These are phyloP conservation scores for Boletus reticulatus DNA, from an alignment of 768 basidiomycete genomes.

Conservation along the genomic window DNA sequence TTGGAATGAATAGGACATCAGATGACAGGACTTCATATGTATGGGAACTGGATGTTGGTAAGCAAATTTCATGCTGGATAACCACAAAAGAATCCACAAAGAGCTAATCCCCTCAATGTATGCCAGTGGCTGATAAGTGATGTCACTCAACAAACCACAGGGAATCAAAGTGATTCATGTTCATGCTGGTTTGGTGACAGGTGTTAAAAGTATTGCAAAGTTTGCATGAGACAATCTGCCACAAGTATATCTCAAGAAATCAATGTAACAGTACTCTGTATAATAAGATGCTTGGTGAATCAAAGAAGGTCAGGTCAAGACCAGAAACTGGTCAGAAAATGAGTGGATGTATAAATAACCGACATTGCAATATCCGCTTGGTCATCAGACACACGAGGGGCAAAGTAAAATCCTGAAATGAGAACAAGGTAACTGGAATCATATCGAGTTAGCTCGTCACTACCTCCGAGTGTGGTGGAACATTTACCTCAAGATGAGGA, in stretches of 20 bases:
- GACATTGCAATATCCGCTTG: conserved; percentile 12
- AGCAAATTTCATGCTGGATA: too few relatives aligned
- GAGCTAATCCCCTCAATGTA: too few relatives aligned
- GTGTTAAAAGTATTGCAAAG: conserved; percentile 51
- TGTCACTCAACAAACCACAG: background rate
- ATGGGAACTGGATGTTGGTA: too few relatives aligned
- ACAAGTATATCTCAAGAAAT: conserved; percentile 14
- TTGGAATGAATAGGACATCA: too few relatives aligned
- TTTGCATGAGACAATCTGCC: conserved; percentile 40
- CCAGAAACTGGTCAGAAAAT: conserved; percentile 13
- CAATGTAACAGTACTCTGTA: conserved; percentile 18
- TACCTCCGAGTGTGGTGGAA: background rate
- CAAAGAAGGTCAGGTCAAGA: conserved; percentile 6
- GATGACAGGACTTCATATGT: too few relatives aligned
- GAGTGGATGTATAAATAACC: conserved; percentile 1
- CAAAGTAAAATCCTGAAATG: conserved; percentile 89
- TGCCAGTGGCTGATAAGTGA: too few relatives aligned
- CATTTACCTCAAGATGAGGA: conserved; percentile 83
- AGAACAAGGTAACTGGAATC: conserved; percentile 83
- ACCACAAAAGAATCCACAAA: too few relatives aligned
- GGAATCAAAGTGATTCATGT: background rate
- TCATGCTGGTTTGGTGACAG: background rate
- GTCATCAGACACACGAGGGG: conserved; percentile 45
- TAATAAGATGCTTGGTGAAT: conserved; percentile 1
- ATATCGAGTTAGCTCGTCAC: background rate